These are phyloP conservation scores for Irpex rosettiformis DNA, from an alignment of 1,284 basidiomycete genomes.

Conservation along the genomic window DNA sequence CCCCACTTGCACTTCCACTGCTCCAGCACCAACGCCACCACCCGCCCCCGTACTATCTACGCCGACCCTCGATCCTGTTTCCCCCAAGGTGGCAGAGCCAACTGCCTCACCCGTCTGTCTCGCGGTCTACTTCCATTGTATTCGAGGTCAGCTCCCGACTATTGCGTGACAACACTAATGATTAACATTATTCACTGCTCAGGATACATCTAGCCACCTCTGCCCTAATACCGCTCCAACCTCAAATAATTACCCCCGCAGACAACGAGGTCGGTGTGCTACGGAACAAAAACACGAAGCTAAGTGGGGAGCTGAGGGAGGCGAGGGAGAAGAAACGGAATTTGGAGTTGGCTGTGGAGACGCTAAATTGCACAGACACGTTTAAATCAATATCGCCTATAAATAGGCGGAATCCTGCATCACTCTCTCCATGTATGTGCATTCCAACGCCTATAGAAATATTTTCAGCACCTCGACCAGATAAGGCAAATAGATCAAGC, in stretches of 20 bases:
- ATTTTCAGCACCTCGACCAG: too few relatives aligned
- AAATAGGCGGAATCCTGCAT: too few relatives aligned
- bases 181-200: background rate
- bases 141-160: conserved; percentile 1
- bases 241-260: background rate
- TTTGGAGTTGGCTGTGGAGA: conserved; percentile 81
- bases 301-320: conserved; percentile 67
- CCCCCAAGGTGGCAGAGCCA: background rate
- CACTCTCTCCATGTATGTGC: too few relatives aligned
- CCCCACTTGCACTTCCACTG: conserved; percentile 24
- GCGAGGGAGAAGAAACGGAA: conserved; percentile 76
- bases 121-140: conserved; percentile 11
- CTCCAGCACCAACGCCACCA: conserved; percentile 19
- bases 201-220: background rate
- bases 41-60: background rate
- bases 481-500: too few relatives aligned
- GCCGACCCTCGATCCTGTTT: background rate
- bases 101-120: conserved; percentile 3
- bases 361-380: too few relatives aligned
- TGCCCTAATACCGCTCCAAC: background rate
- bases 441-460: too few relatives aligned
- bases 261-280: conserved; percentile 28
- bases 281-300: conserved; percentile 56
- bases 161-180: background rate
- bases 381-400: too few relatives aligned